Evolutionary conservation across 208 protist species (phyloP), one percentile per base, ranked within the genome.

Genomic region (Trypanosoma cruzi): DNA sequence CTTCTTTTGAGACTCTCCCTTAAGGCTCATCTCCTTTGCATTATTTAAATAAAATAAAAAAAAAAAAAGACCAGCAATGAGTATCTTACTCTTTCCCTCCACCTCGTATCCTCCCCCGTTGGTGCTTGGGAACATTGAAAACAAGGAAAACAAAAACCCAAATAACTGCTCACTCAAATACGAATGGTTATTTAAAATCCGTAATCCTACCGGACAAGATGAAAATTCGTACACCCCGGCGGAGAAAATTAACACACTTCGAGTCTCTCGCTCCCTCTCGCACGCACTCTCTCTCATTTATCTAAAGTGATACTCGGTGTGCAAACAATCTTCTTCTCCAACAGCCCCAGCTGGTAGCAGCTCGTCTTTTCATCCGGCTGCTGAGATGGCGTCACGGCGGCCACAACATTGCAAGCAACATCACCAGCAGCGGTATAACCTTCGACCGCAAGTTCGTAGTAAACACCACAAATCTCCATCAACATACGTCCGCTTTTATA

Each of bases 401-500:
- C 77, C 14, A 75, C 85, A 69, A 83, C 79, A 46, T 85, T 73
- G 40, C 74, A 84, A 22, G 76, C 63, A 13, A 70, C 76, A 46
- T 75, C 79, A 54, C 71, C 74, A 44, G 72, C 70, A 53, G 54
- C 29, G 8, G 62, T 69, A n/a, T 86, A 79, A 3, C 80, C 84
- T 28, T 88, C 82, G 14, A 89, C 82, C 1, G 78, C 32, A 4
- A 92, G 72, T 66, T 96, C 90, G 63, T 93, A 96, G 77, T 82
- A 81, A 34, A 92, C 85, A 29, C 81, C 81, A 16, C 71, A 77
- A 62, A 96, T 85, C 54, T 88, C 78, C 76, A 96, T 71, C 37
- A 90, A 73, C 81, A 96, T 89, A 28, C 90, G 85, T 10, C 90
- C 90, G 55, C 86, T 93, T 48, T 77, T 77, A 37, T 90, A 80